Evolutionary conservation across 108 stramenopile species (phyloP), one percentile per base, ranked within the genome.

Genomic region (Cyclotella cryptica): DNA sequence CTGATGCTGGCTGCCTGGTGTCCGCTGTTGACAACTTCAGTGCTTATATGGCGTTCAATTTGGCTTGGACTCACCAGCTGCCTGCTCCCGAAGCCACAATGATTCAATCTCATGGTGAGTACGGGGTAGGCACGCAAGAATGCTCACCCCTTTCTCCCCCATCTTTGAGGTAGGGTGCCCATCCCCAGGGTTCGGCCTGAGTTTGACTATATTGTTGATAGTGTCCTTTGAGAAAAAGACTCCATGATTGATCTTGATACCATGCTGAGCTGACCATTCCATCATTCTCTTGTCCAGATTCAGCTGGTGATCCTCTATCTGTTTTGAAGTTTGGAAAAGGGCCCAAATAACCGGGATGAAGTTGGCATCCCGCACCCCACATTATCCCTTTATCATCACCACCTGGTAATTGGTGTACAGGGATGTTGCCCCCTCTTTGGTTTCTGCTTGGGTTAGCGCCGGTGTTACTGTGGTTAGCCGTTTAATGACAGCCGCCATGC

Each of bases 131-230:
- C 44, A 49, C 17, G 51, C 44, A 7, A 74, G 6, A 19, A 39
- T 62, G 6, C 42, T 29, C 39, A 64, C 46, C 17, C 72, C 72
- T 35, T 35, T 35, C 35, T 35, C 35, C 6, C 4, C 35, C 6
- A 6, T 35, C 35, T 35, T 35, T 2, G 9, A 12, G 12, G 35
- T 60, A 10, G 61, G 43, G n/a, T 14, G 19, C 10, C 28, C 24
- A 12, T 43, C 72, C 19, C n/a, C 44, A 17, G 60, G 45, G 45
- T 64, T 74, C 12, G 29, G 24, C 13, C 10, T 28, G 12, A 49
- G 28, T 27, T 74, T 74, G 14, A 63, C 30, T 9, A 74, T 62
- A 24, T 74, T 30, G 19, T 74, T 44, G 21, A 74, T 46, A 29
- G 47, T 35, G 17, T 74, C 55, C 27, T 74, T 42, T 35, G 35